Conservation (phyloP, 2,329 filamentous ascomycete genomes). For the Claviceps sp. region DNA sequence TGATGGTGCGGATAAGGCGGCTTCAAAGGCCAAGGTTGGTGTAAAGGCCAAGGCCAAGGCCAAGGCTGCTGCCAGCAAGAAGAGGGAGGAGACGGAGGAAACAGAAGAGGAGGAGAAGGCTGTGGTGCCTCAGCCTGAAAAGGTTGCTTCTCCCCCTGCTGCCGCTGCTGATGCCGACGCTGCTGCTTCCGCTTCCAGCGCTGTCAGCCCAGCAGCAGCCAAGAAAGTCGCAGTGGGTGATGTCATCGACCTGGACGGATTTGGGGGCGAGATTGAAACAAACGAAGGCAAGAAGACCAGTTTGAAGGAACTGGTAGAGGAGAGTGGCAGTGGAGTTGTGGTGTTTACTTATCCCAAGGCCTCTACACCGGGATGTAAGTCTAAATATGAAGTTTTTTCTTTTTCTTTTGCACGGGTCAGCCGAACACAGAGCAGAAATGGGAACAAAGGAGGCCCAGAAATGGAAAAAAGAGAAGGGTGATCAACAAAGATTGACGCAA, state of each 20-base stretch:
- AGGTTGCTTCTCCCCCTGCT: constrained; percentile 10
- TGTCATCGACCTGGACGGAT: constrained; percentile 41
- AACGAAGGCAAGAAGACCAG: constrained; percentile 72
- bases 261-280: constrained; percentile 65
- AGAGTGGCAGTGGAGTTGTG: constrained; percentile 75
- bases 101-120: constrained; percentile 8
- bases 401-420: background rate
- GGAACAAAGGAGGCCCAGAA: background rate
- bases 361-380: constrained; percentile 85
- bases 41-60: background rate
- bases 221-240: constrained; percentile 40
- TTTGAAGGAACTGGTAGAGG: constrained; percentile 65
- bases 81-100: constrained; percentile 5
- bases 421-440: background rate
- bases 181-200: constrained; percentile 6
- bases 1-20: background rate
- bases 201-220: constrained; percentile 12
- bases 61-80: constrained; percentile 2
- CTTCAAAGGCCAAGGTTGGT: background rate
- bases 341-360: constrained; percentile 94
- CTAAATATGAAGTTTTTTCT: background rate
- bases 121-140: constrained; percentile 11
- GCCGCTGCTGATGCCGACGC: background rate
- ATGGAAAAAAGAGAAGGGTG: background rate
- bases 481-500: too few relatives aligned